These are phyloP conservation scores for Verticillium longisporum DNA, from an alignment of 2,329 filamentous ascomycete species.

Conservation along the genomic window DNA sequence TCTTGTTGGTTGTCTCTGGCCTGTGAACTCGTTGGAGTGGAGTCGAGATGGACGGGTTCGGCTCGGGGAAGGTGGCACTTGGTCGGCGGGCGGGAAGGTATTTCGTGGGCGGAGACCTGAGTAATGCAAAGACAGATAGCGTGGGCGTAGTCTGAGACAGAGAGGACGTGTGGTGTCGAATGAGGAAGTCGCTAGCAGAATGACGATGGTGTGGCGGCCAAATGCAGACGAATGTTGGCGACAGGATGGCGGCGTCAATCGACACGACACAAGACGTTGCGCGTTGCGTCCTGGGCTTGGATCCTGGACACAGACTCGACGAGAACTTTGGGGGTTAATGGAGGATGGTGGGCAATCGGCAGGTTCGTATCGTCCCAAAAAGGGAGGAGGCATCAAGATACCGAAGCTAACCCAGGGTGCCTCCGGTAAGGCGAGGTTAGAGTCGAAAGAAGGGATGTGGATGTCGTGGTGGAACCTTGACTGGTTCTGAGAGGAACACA, in stretches of 20 bases:
- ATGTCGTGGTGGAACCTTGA: background rate
- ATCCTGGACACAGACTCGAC: background rate
- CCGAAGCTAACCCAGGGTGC: background rate
- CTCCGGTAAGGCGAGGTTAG: background rate
- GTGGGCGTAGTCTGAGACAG: background rate
- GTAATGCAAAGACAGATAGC: background rate
- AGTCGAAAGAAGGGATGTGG: background rate
- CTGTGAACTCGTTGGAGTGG: background rate
- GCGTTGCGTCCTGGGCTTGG: background rate
- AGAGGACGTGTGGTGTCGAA: background rate
- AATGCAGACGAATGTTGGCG: background rate
- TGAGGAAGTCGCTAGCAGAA: background rate
- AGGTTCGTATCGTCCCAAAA: background rate
- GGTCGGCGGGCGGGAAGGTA: background rate
- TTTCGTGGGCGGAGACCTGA: background rate
- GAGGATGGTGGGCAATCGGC: background rate
- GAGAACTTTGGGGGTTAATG: background rate
- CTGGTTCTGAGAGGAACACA: background rate
- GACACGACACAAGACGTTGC: background rate
- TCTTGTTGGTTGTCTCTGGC: background rate
- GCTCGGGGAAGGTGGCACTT: background rate
- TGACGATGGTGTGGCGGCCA: background rate
- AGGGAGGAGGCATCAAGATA: background rate
- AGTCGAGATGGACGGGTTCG: background rate
- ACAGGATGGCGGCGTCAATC: background rate